Evolutionary conservation across 2,329 filamentous ascomycete genomes (phyloP).

Genomic region (Aspergillus calidoustus): DNA sequence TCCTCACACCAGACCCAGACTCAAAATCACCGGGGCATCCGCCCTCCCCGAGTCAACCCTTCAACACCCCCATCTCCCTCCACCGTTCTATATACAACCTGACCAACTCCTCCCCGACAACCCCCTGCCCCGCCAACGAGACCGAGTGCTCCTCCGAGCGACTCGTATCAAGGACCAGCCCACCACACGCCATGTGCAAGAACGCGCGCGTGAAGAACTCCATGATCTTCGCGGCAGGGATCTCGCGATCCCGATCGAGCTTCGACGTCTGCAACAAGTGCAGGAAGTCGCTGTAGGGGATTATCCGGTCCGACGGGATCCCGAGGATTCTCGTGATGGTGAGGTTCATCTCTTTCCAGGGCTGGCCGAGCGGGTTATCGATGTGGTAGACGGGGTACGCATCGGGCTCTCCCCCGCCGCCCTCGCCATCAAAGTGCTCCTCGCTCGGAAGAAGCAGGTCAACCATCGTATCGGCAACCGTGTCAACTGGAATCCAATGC

Average conservation of each 20-base stretch:
- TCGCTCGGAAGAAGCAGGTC: slow-evolving; percentile 37
- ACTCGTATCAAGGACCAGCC: slow-evolving; percentile 46
- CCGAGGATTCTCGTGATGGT: slow-evolving; percentile 40
- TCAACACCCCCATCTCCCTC: slow-evolving; percentile 4
- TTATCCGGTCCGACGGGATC: slow-evolving; percentile 34
- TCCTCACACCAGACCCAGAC: no score
- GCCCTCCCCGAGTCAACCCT: not conserved
- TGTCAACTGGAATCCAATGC: slow-evolving; percentile 55
- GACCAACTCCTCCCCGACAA: slow-evolving; percentile 8
- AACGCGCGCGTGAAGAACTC: slow-evolving; percentile 39
- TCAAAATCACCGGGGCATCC: not conserved
- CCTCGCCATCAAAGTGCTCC: not conserved
- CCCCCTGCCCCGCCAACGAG: not conserved
- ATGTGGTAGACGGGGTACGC: slow-evolving; percentile 50
- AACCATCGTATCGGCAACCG: slow-evolving; percentile 37
- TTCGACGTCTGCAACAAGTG: slow-evolving; percentile 34
- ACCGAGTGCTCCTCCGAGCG: slow-evolving; percentile 42
- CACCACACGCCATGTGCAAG: slow-evolving; percentile 53
- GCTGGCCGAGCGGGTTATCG: slow-evolving; percentile 51
- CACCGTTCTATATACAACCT: slow-evolving; percentile 7
- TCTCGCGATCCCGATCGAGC: slow-evolving; percentile 26
- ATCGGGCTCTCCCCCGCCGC: not conserved
- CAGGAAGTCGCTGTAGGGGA: slow-evolving; percentile 49
- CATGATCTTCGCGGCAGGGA: slow-evolving; percentile 34
- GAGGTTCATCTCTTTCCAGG: slow-evolving; percentile 44